Conservation (phyloP, 2,329 filamentous ascomycete genomes). For the Alternaria consortialis region DNA sequence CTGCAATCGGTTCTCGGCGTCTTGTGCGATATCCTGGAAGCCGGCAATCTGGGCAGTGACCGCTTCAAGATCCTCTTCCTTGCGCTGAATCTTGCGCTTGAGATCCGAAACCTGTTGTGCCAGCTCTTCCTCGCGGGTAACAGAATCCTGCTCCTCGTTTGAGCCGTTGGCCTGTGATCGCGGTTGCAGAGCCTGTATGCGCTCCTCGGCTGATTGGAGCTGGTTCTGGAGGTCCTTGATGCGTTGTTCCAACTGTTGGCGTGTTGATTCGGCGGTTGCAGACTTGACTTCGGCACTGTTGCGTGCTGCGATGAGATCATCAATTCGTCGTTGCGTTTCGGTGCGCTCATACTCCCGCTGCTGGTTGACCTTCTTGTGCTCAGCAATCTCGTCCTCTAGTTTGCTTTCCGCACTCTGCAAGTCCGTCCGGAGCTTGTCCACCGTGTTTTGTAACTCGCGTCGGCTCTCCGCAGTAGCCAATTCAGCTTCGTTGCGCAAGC, state of each 20-base stretch:
- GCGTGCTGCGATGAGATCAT: conserved; percentile 84
- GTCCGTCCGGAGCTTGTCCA: conserved; percentile 82
- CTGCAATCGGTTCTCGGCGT: conserved; percentile 85
- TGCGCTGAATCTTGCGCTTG: conserved; percentile 84
- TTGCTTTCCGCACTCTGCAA: conserved; percentile 81
- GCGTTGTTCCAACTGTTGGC: conserved; percentile 86
- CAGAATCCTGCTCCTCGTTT: conserved; percentile 61
- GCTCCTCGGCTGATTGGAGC: conserved; percentile 87
- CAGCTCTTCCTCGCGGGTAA: conserved; percentile 79
- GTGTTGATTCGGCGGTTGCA: conserved; percentile 82
- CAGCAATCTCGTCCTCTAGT: conserved; percentile 82
- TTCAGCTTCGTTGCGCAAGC: conserved; percentile 89
- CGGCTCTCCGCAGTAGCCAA: conserved; percentile 82
- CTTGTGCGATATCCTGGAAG: conserved; percentile 87
- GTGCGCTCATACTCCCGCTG: conserved; percentile 91
- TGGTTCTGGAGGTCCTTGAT: conserved; percentile 91
- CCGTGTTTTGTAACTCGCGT: conserved; percentile 78
- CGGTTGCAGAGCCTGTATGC: conserved; percentile 81
- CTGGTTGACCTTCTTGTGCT: conserved; percentile 80
- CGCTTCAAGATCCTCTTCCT: conserved; percentile 80
- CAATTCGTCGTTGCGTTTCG: conserved; percentile 88
- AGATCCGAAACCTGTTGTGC: conserved; percentile 84
- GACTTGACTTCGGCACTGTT: conserved; percentile 86
- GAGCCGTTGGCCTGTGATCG: conserved; percentile 65
- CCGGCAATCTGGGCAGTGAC: conserved; percentile 83